phyloP scores from a whole-genome alignment of 2,329 filamentous ascomycete species.

The Fusarium sulawesiense region DNA sequence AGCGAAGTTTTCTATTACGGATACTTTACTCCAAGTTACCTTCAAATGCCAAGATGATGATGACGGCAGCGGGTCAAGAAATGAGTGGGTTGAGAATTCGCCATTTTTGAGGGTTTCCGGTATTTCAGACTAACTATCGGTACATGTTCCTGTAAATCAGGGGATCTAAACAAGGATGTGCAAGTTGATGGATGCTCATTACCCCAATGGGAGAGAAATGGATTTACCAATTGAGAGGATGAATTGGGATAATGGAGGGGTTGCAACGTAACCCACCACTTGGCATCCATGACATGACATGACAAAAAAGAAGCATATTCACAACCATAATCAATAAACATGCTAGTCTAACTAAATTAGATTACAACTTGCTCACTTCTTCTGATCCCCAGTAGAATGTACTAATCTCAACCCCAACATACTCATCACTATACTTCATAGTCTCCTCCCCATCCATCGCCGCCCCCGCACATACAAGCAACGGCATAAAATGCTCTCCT shows the following conservation, averaged over 20 bases:
- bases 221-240: slow-evolving; percentile 6
- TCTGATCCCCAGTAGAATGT: slow-evolving; percentile 66
- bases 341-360: background rate
- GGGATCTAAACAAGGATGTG: slow-evolving; percentile 11
- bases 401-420: slow-evolving; percentile 60
- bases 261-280: background rate
- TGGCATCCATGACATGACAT: background rate
- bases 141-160: slow-evolving; percentile 32
- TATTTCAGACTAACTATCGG: background rate
- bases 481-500: slow-evolving; percentile 69
- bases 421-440: slow-evolving; percentile 61
- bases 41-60: slow-evolving; percentile 30
- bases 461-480: slow-evolving; percentile 66
- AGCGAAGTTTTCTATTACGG: slow-evolving; percentile 12
- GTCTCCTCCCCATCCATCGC: slow-evolving; percentile 58
- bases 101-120: background rate
- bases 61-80: slow-evolving; percentile 37
- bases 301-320: slow-evolving; percentile 27
- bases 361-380: slow-evolving; percentile 23
- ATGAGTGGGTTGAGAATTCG: slow-evolving; percentile 28
- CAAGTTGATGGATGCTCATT: background rate
- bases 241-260: background rate
- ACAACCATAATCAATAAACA: slow-evolving; percentile 1
- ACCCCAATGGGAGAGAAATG: slow-evolving; percentile 15
- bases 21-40: background rate